phyloP scores from a whole-genome alignment of 1,284 basidiomycete genomes.

The Pyrrhoderma lamaoense region DNA sequence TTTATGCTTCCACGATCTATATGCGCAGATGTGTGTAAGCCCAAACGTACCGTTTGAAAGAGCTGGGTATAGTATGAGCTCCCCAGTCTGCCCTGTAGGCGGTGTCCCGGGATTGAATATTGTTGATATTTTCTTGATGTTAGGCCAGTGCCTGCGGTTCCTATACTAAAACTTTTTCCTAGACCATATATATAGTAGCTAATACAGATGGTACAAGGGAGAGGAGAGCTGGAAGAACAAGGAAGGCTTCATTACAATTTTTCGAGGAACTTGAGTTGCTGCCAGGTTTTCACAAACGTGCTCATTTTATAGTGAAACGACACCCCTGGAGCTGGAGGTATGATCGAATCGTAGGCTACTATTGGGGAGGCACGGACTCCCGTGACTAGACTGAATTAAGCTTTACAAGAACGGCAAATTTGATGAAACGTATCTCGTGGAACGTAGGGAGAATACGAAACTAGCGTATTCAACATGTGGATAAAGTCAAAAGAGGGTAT shows the following conservation, averaged over 20 bases:
- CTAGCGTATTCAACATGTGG: too few relatives aligned
- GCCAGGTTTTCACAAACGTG: background rate
- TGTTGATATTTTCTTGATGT: constrained; percentile 14
- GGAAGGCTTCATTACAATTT: constrained; percentile 3
- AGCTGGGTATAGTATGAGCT: constrained; percentile 14
- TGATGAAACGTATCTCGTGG: too few relatives aligned
- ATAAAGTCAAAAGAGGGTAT: too few relatives aligned
- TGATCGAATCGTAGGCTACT: background rate
- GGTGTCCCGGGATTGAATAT: constrained; percentile 14
- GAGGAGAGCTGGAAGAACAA: background rate
- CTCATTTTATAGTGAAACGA: background rate
- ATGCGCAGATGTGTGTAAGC: too few relatives aligned
- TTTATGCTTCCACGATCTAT: too few relatives aligned
- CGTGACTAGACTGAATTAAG: too few relatives aligned
- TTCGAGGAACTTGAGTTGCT: background rate
- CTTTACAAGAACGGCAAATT: too few relatives aligned
- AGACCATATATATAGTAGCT: constrained; percentile 12
- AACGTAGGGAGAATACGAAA: too few relatives aligned
- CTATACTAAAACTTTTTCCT: constrained; percentile 15
- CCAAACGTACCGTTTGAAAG: constrained; percentile 13
- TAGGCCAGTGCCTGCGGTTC: constrained; percentile 6
- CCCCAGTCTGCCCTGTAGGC: constrained; percentile 7
- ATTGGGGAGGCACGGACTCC: too few relatives aligned
- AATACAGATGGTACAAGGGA: background rate
- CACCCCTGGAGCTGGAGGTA: background rate